Conservation (phyloP, 257 asterid genomes). For the Asclepias syriaca region DNA sequence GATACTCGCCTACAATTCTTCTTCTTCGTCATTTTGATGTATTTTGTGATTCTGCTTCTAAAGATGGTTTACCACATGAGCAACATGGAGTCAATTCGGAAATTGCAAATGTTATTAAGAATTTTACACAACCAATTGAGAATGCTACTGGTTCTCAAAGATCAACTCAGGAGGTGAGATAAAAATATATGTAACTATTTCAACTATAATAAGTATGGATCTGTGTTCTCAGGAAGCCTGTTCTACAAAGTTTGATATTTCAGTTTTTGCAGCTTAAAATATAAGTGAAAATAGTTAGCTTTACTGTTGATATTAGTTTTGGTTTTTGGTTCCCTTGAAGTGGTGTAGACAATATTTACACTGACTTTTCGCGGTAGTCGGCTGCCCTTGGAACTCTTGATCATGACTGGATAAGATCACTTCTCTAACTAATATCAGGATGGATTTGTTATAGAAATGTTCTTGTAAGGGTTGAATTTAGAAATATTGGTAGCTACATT, state of each 20-base stretch:
- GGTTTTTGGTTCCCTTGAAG: constrained; percentile 3
- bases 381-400: no score
- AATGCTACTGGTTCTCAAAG: constrained; percentile 46
- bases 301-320: not conserved
- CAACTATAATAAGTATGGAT: not conserved
- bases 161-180: constrained; percentile 49
- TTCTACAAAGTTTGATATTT: not conserved
- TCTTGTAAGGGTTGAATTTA: not conserved
- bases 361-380: no score
- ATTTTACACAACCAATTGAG: constrained; percentile 65
- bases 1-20: constrained; percentile 82
- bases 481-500: not conserved
- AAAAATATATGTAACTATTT: constrained; percentile 12
- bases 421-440: not conserved
- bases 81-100: constrained; percentile 79
- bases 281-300: not conserved
- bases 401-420: not conserved
- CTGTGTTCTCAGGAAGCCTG: not conserved
- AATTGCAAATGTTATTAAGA: constrained; percentile 81
- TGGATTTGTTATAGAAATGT: not conserved
- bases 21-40: constrained; percentile 95
- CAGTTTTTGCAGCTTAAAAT: not conserved
- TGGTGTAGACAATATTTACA: not conserved
- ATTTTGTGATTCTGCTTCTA: constrained; percentile 57
- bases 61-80: constrained; percentile 75